A percentile compares a stretch with the other conserved stretches of the same genome.
phyloP scores from a whole-genome alignment of 805 yeast species.

The Tetrapisispora fleetii region DNA sequence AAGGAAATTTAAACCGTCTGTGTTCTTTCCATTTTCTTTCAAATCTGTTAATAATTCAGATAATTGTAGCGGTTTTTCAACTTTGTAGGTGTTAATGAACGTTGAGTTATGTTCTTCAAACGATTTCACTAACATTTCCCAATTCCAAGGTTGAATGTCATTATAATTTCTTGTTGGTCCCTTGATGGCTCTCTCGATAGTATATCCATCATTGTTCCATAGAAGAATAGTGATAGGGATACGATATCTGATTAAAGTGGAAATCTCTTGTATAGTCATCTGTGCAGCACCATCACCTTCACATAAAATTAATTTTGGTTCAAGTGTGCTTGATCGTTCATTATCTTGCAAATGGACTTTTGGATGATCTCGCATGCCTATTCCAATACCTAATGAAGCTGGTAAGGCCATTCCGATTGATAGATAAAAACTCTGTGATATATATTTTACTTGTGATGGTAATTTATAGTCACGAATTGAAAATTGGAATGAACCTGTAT shows the following conservation, averaged over 20 bases:
- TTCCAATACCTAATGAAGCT: slow-evolving; percentile 70
- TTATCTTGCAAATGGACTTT: slow-evolving; percentile 19
- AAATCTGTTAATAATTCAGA: slow-evolving; percentile 26
- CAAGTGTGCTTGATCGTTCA: neutral
- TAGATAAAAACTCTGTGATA: slow-evolving; percentile 67
- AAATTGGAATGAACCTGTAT: slow-evolving; percentile 78
- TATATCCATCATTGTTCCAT: slow-evolving; percentile 79
- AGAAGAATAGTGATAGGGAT: slow-evolving; percentile 62
- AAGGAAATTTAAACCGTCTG: slow-evolving; percentile 38
- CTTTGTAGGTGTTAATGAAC: slow-evolving; percentile 26
- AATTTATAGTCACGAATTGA: slow-evolving; percentile 59
- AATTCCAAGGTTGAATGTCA: slow-evolving; percentile 75
- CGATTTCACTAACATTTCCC: slow-evolving; percentile 56
- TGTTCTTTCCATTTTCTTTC: slow-evolving; percentile 27
- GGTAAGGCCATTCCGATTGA: slow-evolving; percentile 89
- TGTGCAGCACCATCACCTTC: slow-evolving; percentile 95
- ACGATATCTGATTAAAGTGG: slow-evolving; percentile 51
- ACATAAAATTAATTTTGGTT: slow-evolving; percentile 54
- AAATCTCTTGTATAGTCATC: slow-evolving; percentile 82
- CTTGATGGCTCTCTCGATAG: slow-evolving; percentile 77
- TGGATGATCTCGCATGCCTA: slow-evolving; percentile 53
- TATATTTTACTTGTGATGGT: slow-evolving; percentile 40
- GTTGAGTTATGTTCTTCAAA: slow-evolving; percentile 45
- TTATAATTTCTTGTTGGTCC: slow-evolving; percentile 73
- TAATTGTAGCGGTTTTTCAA: slow-evolving; percentile 33